Evolutionary conservation across 306 rosid genomes (phyloP).

Genomic region (Prunus mume): DNA sequence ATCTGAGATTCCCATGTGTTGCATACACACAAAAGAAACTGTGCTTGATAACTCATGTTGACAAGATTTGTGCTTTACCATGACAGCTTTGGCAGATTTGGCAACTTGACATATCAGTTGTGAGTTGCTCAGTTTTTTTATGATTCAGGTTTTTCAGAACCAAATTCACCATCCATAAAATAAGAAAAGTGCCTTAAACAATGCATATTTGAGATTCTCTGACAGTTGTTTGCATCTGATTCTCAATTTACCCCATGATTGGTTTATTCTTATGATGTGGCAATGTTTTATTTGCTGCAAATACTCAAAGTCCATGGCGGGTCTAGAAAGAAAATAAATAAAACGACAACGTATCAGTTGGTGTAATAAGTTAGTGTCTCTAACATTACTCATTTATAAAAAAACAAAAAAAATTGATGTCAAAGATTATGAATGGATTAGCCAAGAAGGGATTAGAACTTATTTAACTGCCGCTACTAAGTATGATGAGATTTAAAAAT

Average conservation of each 20-base stretch:
- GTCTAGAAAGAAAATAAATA: no score
- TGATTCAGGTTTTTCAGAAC: neutral
- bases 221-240: no score
- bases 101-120: neutral
- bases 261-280: neutral
- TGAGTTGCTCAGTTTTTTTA: neutral
- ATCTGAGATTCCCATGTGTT: constrained; percentile 15
- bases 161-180: neutral
- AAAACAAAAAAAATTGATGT: no score
- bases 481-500: no score
- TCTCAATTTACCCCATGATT: neutral
- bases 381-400: no score
- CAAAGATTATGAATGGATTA: no score
- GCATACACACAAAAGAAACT: neutral
- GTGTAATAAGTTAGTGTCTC: no score
- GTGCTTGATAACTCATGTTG: neutral
- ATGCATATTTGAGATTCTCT: neutral
- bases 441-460: no score
- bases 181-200: neutral
- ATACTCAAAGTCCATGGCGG: no score
- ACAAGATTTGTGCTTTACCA: neutral
- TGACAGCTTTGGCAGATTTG: neutral
- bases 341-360: no score
- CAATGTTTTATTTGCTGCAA: neutral
- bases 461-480: no score